A percentile compares a stretch with the other conserved stretches of the same genome.
Conservation (phyloP, 177 flowering plant species). For the Telopea speciosissima region DNA sequence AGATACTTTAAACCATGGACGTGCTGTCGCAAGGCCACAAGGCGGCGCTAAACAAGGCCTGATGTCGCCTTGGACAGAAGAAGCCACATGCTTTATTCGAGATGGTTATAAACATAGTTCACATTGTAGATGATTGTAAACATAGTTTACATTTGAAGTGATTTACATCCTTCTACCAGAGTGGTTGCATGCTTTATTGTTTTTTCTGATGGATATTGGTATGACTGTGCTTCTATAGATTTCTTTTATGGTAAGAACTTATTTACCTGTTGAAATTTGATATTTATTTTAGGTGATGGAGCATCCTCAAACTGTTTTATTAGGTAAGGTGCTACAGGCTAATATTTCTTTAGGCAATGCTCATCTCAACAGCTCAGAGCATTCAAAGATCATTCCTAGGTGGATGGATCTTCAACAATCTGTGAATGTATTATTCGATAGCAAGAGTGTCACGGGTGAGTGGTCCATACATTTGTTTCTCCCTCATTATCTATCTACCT, state of each 20-base stretch:
- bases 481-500: not conserved
- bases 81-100: no score
- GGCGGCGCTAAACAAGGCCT: no score
- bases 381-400: slow-evolving; percentile 24
- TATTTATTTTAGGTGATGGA: slow-evolving; percentile 53
- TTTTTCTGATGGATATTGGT: not conserved
- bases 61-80: no score
- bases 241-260: not conserved
- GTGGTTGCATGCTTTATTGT: no score
- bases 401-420: slow-evolving; percentile 81
- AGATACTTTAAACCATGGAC: no score
- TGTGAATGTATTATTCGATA: slow-evolving; percentile 58
- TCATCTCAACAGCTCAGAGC: slow-evolving; percentile 29
- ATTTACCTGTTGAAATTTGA: not conserved
- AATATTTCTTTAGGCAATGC: slow-evolving; percentile 55
- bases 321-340: slow-evolving; percentile 50
- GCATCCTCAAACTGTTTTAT: slow-evolving; percentile 71
- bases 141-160: no score
- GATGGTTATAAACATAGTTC: no score
- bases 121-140: no score
- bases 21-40: no score
- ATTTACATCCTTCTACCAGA: no score
- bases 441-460: slow-evolving; percentile 52
- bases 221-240: not conserved
- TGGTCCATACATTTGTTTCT: not conserved